Percentiles rank a stretch among this genome's conserved stretches.
These are phyloP conservation scores for Coemansia sp. DNA, from an alignment of 192 early-diverging fungal genomes.

Conservation along the genomic window DNA sequence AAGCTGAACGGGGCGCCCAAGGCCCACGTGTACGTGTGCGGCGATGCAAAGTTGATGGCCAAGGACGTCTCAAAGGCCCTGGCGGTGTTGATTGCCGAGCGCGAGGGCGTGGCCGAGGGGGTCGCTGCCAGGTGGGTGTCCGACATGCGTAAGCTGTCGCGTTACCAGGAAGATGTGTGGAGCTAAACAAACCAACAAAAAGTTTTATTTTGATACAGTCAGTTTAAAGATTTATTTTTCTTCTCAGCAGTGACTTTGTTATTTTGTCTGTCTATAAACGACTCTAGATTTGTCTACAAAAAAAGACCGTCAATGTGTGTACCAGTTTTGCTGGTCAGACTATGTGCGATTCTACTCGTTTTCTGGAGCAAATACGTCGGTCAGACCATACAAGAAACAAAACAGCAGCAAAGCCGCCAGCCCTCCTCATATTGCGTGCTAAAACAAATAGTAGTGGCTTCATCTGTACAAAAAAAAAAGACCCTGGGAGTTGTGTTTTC, in stretches of 20 bases:
- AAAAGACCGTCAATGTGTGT: not conserved
- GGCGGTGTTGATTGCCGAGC: conserved; percentile 62
- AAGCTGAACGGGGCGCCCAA: conserved; percentile 39
- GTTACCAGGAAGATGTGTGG: conserved; percentile 98
- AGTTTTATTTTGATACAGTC: not conserved
- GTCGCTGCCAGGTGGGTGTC: conserved; percentile 79
- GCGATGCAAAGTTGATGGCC: conserved; percentile 97
- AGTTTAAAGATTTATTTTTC: not conserved
- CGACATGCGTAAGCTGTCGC: conserved; percentile 71
- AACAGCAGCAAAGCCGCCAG: not conserved
- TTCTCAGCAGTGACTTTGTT: not conserved
- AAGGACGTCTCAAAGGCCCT: conserved; percentile 77
- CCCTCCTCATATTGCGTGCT: no score
- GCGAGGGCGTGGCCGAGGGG: conserved; percentile 63
- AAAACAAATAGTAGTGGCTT: no score
- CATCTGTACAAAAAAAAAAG: no score
- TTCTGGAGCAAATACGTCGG: not conserved
- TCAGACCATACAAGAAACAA: not conserved
- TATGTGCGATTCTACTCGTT: not conserved
- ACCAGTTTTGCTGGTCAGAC: not conserved
- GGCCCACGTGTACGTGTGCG: conserved; percentile 88
- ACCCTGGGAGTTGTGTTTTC: no score
- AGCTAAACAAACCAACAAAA: conserved; percentile 48
- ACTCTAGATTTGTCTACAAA: not conserved
- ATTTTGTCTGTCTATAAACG: not conserved